phyloP scores from a whole-genome alignment of 768 basidiomycete species.

The Kwoniella newhampshirensis region DNA sequence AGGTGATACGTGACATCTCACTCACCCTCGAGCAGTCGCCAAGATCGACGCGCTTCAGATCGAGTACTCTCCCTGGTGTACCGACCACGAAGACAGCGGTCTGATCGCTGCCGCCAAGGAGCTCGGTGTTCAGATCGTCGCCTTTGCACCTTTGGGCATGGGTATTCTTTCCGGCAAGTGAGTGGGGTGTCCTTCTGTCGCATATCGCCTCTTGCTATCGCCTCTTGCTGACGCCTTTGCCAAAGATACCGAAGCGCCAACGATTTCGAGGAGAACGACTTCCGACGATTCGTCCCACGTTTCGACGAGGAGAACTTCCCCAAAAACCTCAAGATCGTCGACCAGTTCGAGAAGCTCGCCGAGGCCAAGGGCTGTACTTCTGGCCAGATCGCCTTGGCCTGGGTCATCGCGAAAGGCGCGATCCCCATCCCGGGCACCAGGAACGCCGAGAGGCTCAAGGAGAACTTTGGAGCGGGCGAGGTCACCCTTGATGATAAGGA shows the following conservation, averaged over 20 bases:
- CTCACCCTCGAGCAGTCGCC: constrained; percentile 28
- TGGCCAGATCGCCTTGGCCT: constrained; percentile 54
- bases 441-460: constrained; percentile 35
- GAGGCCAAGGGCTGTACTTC: constrained; percentile 50
- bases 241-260: neutral
- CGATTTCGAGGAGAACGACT: constrained; percentile 49
- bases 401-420: constrained; percentile 50
- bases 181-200: constrained; percentile 32
- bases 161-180: constrained; percentile 53
- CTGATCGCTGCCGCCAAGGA: constrained; percentile 54
- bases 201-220: constrained; percentile 2
- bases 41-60: constrained; percentile 48
- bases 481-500: constrained; percentile 43
- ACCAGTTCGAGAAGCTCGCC: constrained; percentile 51
- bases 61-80: constrained; percentile 50
- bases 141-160: constrained; percentile 56
- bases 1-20: neutral
- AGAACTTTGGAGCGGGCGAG: constrained; percentile 44
- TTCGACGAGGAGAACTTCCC: constrained; percentile 53
- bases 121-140: constrained; percentile 56
- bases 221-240: neutral
- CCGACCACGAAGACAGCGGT: constrained; percentile 49
- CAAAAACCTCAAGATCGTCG: constrained; percentile 53
- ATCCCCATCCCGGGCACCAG: constrained; percentile 51
- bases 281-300: constrained; percentile 46